These are phyloP conservation scores for Tolypocladium guangdongense DNA, from an alignment of 2,329 filamentous ascomycete species.

Conservation along the genomic window DNA sequence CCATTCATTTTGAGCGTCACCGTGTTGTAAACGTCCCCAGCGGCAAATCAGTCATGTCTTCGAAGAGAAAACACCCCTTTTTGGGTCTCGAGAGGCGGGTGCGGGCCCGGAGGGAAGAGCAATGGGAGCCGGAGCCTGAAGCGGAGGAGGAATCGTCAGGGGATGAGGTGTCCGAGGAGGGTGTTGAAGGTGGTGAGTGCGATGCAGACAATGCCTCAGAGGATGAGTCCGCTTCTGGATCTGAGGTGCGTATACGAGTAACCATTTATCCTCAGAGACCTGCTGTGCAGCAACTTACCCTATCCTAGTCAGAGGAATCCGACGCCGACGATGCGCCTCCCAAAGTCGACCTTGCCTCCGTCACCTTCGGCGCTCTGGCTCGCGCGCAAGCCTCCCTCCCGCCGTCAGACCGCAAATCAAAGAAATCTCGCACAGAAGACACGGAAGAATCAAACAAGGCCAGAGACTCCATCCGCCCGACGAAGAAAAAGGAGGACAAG, in stretches of 20 bases:
- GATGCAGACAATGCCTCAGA: constrained; percentile 18
- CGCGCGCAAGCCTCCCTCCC: constrained; percentile 67
- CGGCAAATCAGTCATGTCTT: constrained; percentile 13
- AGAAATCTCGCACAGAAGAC: constrained; percentile 16
- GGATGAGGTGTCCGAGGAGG: constrained; percentile 16
- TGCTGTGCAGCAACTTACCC: neutral
- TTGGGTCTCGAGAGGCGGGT: constrained; percentile 30
- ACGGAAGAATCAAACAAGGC: constrained; percentile 23
- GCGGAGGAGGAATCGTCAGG: constrained; percentile 14
- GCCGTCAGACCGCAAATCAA: constrained; percentile 15
- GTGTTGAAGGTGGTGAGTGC: constrained; percentile 13
- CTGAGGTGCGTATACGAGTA: constrained; percentile 14
- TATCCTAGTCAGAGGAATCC: constrained; percentile 11
- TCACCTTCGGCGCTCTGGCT: constrained; percentile 85
- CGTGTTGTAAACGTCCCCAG: neutral
- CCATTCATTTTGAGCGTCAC: neutral
- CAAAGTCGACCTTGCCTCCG: constrained; percentile 38
- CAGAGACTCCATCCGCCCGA: constrained; percentile 1
- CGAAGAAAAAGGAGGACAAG: constrained; percentile 2
- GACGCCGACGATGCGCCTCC: constrained; percentile 20
- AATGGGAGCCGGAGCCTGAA: constrained; percentile 26
- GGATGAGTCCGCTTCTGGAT: constrained; percentile 15
- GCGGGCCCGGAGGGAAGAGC: constrained; percentile 31
- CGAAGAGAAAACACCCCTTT: constrained; percentile 28
- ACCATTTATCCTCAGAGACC: neutral